Percentiles rank a stretch among this genome's conserved stretches.
Evolutionary conservation across 495 filamentous ascomycete species (phyloP).

Genomic region (Aeminium ludgeri): DNA sequence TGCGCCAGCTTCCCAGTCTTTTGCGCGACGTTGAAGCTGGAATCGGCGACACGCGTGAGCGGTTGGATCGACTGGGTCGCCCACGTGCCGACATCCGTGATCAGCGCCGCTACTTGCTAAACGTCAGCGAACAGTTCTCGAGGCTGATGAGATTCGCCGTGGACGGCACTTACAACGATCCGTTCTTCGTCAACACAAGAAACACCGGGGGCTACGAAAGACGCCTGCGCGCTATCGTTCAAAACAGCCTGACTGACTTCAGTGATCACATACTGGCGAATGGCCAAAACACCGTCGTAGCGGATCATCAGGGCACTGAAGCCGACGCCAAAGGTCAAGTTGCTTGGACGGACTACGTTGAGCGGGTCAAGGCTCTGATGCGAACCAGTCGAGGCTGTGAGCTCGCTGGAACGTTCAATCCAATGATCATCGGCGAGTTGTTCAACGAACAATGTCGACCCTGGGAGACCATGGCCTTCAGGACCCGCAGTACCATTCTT

Average conservation of each 20-base stretch:
- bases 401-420: constrained; percentile 37
- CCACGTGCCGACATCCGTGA: constrained; percentile 31
- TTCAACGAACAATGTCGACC: constrained; percentile 33
- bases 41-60: constrained; percentile 18
- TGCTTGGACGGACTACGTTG: not conserved
- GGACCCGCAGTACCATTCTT: no score
- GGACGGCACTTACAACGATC: constrained; percentile 37
- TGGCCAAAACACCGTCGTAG: constrained; percentile 28
- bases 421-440: constrained; percentile 33
- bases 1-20: constrained; percentile 38
- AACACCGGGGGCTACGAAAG: constrained; percentile 26
- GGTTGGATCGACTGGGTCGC: constrained; percentile 33
- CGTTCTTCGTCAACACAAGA: constrained; percentile 36
- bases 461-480: constrained; percentile 20
- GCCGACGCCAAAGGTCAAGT: not conserved
- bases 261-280: constrained; percentile 28
- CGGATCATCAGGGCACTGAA: not conserved
- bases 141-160: constrained; percentile 32
- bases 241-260: constrained; percentile 39
- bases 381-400: constrained; percentile 29
- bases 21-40: constrained; percentile 38
- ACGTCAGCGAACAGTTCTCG: constrained; percentile 36
- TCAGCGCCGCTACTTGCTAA: constrained; percentile 36
- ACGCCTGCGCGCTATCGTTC: constrained; percentile 42
- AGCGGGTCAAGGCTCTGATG: constrained; percentile 24